These are phyloP conservation scores for Heritiera fomes DNA, from an alignment of 345 rosid genomes.

Conservation along the genomic window DNA sequence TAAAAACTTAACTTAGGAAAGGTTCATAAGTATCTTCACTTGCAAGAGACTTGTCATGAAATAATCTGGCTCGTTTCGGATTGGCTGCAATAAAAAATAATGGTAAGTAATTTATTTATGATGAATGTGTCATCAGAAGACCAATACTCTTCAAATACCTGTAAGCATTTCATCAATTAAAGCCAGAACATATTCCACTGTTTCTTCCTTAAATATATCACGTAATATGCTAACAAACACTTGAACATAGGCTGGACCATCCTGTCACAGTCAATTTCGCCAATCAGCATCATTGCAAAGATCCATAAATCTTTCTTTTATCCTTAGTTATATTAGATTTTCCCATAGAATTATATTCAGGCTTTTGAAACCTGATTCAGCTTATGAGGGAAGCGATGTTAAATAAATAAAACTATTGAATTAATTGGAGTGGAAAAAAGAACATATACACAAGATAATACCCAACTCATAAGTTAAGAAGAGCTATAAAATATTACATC, in stretches of 20 bases:
- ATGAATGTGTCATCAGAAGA: conserved; percentile 3
- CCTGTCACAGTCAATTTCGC: conserved; percentile 49
- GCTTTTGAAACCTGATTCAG: background rate
- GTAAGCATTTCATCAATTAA: conserved; percentile 88
- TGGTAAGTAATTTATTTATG: conserved; percentile 19
- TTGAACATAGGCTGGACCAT: conserved; percentile 87
- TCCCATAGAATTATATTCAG: background rate
- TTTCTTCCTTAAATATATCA: conserved; percentile 91
- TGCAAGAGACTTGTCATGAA: conserved; percentile 80
- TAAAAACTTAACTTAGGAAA: conserved; percentile 77
- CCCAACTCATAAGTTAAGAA: conserved; percentile 22
- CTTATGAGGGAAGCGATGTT: conserved; percentile 6
- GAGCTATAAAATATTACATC: conserved; percentile 51
- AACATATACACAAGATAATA: conserved; percentile 14
- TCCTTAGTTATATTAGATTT: background rate
- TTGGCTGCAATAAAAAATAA: conserved; percentile 59
- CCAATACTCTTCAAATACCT: conserved; percentile 40
- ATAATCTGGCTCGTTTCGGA: conserved; percentile 84
- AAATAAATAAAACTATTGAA: background rate
- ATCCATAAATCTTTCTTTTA: background rate
- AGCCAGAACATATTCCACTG: conserved; percentile 95
- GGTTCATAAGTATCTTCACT: conserved; percentile 87
- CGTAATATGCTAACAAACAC: conserved; percentile 85
- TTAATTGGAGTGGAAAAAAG: background rate
- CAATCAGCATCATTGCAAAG: conserved; percentile 4